Conservation (phyloP, 768 basidiomycete genomes). For the Suillus placidus region DNA sequence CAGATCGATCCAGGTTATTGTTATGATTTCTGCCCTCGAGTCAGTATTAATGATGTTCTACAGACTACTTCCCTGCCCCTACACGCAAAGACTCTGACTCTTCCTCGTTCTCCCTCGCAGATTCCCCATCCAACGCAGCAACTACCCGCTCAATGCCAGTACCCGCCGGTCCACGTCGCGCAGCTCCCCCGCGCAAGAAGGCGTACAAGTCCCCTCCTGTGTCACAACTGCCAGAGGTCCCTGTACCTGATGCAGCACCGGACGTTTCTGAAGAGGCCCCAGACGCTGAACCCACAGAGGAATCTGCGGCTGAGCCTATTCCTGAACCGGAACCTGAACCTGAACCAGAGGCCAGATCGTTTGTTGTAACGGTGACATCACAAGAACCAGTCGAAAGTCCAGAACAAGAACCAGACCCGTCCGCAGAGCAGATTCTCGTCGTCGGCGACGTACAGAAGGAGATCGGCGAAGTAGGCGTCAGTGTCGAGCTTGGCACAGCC, state of each 20-base stretch:
- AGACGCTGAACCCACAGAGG: not conserved
- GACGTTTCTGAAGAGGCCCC: not conserved
- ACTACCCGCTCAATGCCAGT: slow-evolving; percentile 66
- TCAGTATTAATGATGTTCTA: slow-evolving; percentile 26
- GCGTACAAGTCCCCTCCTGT: slow-evolving; percentile 53
- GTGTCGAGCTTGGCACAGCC: slow-evolving; percentile 10
- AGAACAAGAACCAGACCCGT: slow-evolving; percentile 8
- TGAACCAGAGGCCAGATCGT: not conserved
- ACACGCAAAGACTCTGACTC: slow-evolving; percentile 23
- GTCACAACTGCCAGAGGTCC: slow-evolving; percentile 28
- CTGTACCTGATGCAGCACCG: slow-evolving; percentile 21
- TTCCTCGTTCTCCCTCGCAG: slow-evolving; percentile 29
- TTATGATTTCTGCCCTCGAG: not conserved
- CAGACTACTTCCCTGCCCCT: slow-evolving; percentile 18
- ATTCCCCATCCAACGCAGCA: slow-evolving; percentile 22
- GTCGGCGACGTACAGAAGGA: slow-evolving; percentile 19
- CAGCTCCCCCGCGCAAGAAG: slow-evolving; percentile 76
- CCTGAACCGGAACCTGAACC: not conserved
- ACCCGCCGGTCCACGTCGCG: slow-evolving; percentile 70
- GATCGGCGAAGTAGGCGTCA: slow-evolving; percentile 12
- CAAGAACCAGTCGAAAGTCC: slow-evolving; percentile 6
- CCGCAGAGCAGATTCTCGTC: slow-evolving; percentile 9
- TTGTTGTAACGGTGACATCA: slow-evolving; percentile 8
- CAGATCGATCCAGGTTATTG: slow-evolving; percentile 22
- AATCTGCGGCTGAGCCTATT: not conserved